Percentiles rank a stretch among this genome's conserved stretches.
phyloP scores from a whole-genome alignment of 257 asterid species.

The Solanum chmielewskii region DNA sequence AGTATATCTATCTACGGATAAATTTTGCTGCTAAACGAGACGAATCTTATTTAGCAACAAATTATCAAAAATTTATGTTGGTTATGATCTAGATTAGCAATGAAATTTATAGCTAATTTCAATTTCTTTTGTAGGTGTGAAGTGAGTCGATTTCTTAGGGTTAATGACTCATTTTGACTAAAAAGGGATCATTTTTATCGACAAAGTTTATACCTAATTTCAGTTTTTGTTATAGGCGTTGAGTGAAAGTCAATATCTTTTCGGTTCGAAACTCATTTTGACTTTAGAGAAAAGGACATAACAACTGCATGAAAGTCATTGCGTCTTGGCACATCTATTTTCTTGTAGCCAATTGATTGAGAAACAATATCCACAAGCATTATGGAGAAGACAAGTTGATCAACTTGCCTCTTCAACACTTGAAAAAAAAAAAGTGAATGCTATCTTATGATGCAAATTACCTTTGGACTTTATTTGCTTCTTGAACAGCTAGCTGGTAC shows the following conservation, averaged over 20 bases:
- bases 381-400: neutral
- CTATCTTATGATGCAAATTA: neutral
- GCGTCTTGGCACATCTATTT: neutral
- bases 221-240: no score
- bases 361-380: neutral
- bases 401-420: neutral
- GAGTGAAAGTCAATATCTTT: no score
- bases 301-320: neutral
- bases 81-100: neutral
- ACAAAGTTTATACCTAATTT: no score
- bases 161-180: no score
- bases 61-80: no score
- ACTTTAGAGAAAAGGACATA: neutral
- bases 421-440: neutral
- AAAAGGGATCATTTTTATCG: no score
- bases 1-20: no score
- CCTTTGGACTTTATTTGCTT: neutral
- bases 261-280: no score
- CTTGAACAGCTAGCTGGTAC: neutral
- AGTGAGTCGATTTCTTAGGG: no score
- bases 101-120: neutral
- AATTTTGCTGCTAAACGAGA: neutral
- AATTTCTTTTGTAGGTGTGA: neutral
- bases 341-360: neutral
- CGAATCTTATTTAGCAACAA: neutral